These are phyloP conservation scores for Boletellus sp. DNA, from an alignment of 768 basidiomycete species.

Conservation along the genomic window DNA sequence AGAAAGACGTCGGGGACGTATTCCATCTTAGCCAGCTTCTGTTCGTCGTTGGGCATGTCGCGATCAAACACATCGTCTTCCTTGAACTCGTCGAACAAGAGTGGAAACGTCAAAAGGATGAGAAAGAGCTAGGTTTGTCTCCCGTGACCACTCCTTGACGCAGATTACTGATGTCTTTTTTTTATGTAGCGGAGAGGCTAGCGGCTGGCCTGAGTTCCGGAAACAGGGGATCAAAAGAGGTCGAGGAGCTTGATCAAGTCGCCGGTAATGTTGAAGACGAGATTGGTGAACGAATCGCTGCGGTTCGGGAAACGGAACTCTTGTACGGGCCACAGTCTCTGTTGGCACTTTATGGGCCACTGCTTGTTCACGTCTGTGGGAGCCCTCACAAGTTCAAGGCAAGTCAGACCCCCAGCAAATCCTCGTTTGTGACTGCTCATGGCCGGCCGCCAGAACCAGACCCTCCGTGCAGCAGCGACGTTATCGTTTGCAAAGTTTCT, in stretches of 20 bases:
- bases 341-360: conserved; percentile 80
- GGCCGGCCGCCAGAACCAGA: conserved; percentile 59
- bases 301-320: conserved; percentile 81
- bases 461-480: conserved; percentile 81
- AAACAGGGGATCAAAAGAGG: conserved; percentile 47
- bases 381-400: conserved; percentile 92
- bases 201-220: conserved; percentile 36
- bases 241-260: conserved; percentile 94
- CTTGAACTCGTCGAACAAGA: conserved; percentile 94
- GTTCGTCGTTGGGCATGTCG: conserved; percentile 93
- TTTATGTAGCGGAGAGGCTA: conserved; percentile 55
- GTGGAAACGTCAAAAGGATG: conserved; percentile 95
- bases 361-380: conserved; percentile 87
- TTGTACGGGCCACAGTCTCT: conserved; percentile 81
- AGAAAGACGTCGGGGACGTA: conserved; percentile 68
- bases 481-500: conserved; percentile 94
- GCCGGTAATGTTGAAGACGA: conserved; percentile 98
- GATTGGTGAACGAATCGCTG: conserved; percentile 87
- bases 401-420: neutral
- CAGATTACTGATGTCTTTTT: neutral
- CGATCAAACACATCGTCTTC: conserved; percentile 96
- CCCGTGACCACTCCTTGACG: neutral
- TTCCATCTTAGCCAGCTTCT: conserved; percentile 92
- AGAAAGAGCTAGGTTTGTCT: conserved; percentile 67
- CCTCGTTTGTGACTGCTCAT: conserved; percentile 7